These are phyloP conservation scores for Trametes cubensis DNA, from an alignment of 768 basidiomycete genomes.

Conservation along the genomic window DNA sequence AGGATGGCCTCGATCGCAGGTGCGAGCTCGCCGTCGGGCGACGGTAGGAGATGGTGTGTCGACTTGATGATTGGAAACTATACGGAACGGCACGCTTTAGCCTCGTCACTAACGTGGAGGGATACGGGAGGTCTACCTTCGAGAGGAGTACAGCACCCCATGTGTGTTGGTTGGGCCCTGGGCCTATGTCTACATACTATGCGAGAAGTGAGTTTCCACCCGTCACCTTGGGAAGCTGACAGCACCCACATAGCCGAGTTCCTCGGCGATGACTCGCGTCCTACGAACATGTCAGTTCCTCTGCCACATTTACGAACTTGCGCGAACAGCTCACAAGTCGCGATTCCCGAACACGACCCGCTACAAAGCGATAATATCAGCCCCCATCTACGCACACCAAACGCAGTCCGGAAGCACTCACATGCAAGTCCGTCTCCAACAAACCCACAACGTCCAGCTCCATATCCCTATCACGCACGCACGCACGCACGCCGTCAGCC, in stretches of 20 bases:
- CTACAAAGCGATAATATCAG: constrained; percentile 34
- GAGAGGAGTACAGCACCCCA: constrained; percentile 87
- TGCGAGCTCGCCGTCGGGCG: constrained; percentile 83
- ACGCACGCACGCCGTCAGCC: neutral
- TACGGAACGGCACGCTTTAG: neutral
- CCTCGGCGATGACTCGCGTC: constrained; percentile 74
- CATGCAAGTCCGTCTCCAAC: constrained; percentile 84
- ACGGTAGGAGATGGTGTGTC: constrained; percentile 84
- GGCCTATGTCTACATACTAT: constrained; percentile 87
- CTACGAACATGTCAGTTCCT: constrained; percentile 38
- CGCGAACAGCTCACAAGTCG: constrained; percentile 59
- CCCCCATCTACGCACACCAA: neutral
- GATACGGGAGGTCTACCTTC: constrained; percentile 49
- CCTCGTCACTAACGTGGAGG: too few species aligned
- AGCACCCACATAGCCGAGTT: constrained; percentile 73
- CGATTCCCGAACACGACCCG: constrained; percentile 81
- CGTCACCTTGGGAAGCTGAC: neutral
- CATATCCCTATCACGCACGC: constrained; percentile 58
- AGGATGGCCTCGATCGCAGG: constrained; percentile 88
- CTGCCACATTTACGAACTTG: neutral
- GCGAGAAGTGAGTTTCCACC: neutral
- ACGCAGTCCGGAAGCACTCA: constrained; percentile 40
- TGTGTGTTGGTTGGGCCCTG: constrained; percentile 85
- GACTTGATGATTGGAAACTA: constrained; percentile 89
- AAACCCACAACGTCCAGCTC: constrained; percentile 84